These are phyloP conservation scores for Monocercomonoides exilis DNA, from an alignment of 78 protist genomes.

Conservation along the genomic window DNA sequence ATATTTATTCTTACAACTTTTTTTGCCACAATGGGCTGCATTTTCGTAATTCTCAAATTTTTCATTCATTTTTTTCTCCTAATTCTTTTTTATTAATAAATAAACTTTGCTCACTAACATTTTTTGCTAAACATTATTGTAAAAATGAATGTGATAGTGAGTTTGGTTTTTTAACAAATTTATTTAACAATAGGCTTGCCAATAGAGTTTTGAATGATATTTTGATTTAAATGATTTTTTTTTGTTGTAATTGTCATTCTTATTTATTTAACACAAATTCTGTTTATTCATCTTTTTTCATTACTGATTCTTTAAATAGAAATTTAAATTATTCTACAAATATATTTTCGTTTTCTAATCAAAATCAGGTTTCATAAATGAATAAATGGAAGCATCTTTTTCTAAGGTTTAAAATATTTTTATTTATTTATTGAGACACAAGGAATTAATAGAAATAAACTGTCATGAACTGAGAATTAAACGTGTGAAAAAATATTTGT, in stretches of 20 bases:
- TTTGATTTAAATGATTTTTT: background rate
- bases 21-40: background rate
- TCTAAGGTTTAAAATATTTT: background rate
- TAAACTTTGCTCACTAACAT: background rate
- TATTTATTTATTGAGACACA: constrained; percentile 74
- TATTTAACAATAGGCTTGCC: no score
- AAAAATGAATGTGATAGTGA: no score
- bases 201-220: background rate
- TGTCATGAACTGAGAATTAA: no score
- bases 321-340: no score
- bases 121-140: no score
- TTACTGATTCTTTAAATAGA: background rate
- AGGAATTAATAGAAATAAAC: constrained; percentile 73
- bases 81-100: no score
- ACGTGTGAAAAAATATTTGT: constrained; percentile 96
- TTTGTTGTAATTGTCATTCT: no score
- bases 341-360: background rate
- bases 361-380: background rate
- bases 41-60: no score
- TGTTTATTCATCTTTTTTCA: background rate
- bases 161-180: no score
- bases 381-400: background rate
- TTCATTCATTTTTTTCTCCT: no score
- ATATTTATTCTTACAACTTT: no score
- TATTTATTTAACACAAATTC: background rate